phyloP scores from a whole-genome alignment of 2,329 filamentous ascomycete genomes.

The Pseudogymnoascus sp. region DNA sequence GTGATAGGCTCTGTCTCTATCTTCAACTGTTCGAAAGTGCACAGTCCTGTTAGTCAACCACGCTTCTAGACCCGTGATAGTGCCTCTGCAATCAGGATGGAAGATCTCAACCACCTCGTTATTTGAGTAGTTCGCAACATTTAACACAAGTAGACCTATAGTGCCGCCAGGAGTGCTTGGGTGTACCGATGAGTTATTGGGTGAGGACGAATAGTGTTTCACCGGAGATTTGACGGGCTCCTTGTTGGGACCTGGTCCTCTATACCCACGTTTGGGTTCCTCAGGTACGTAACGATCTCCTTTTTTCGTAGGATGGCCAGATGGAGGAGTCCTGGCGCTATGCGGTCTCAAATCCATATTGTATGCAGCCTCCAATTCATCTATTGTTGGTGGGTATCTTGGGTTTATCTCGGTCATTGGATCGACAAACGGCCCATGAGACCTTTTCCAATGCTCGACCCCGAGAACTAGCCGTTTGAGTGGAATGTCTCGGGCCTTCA shows the following conservation, averaged over 20 bases:
- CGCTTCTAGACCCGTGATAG: background rate
- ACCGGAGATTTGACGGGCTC: background rate
- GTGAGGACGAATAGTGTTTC: background rate
- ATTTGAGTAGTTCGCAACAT: background rate
- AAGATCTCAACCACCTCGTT: background rate
- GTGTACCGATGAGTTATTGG: background rate
- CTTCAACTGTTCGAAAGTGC: background rate
- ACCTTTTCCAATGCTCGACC: slow-evolving; percentile 17
- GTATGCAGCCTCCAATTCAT: background rate
- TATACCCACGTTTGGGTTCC: background rate
- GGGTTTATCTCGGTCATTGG: background rate
- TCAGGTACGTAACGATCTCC: background rate
- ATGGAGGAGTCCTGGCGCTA: background rate
- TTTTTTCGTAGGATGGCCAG: background rate
- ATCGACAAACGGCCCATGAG: background rate
- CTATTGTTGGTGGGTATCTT: slow-evolving; percentile 3
- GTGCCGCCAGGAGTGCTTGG: background rate
- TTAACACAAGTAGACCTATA: background rate
- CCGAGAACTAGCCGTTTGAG: slow-evolving; percentile 14
- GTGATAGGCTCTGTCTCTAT: background rate
- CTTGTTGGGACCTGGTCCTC: background rate
- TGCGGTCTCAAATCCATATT: background rate
- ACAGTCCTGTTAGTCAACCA: slow-evolving; percentile 4
- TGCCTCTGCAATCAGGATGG: background rate
- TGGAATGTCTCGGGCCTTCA: slow-evolving; percentile 15